Percentiles rank a stretch among this genome's conserved stretches.
phyloP scores from a whole-genome alignment of 2,329 filamentous ascomycete genomes.

The Diaporthe citriasiana region DNA sequence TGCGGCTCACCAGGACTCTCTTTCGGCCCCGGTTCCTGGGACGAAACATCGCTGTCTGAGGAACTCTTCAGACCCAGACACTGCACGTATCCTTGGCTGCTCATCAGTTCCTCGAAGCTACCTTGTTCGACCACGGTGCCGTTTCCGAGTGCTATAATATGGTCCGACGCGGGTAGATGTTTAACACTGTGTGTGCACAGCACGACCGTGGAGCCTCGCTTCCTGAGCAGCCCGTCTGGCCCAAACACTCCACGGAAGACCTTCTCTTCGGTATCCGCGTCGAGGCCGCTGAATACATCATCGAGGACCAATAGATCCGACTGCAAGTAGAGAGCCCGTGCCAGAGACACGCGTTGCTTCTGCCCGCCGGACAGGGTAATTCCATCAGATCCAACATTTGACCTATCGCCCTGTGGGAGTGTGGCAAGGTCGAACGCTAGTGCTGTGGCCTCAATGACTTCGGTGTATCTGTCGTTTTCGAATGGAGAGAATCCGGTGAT shows the following conservation, averaged over 20 bases:
- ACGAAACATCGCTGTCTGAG: slow-evolving; percentile 41
- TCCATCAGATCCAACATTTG: slow-evolving; percentile 53
- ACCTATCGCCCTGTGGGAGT: slow-evolving; percentile 53
- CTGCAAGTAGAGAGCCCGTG: slow-evolving; percentile 46
- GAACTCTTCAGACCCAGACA: slow-evolving; percentile 53
- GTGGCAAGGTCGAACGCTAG: slow-evolving; percentile 49
- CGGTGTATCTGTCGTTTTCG: slow-evolving; percentile 48
- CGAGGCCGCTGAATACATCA: slow-evolving; percentile 57
- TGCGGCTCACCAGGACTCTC: background rate
- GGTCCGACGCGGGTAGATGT: slow-evolving; percentile 58
- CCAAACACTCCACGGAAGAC: slow-evolving; percentile 58
- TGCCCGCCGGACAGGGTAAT: slow-evolving; percentile 56
- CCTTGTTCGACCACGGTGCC: slow-evolving; percentile 61
- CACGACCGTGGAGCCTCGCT: slow-evolving; percentile 47
- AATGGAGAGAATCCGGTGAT: slow-evolving; percentile 38
- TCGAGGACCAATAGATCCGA: slow-evolving; percentile 53
- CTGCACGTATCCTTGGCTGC: slow-evolving; percentile 55
- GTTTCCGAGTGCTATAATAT: slow-evolving; percentile 60
- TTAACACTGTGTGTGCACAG: slow-evolving; percentile 57
- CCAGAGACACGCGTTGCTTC: slow-evolving; percentile 49
- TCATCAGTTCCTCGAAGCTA: slow-evolving; percentile 54
- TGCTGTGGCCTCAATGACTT: slow-evolving; percentile 51
- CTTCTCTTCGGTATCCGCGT: slow-evolving; percentile 57
- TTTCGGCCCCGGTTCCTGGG: slow-evolving; percentile 2
- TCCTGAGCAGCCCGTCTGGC: slow-evolving; percentile 49